Evolutionary conservation across 2,329 filamentous ascomycete genomes (phyloP).

Genomic region (Seiridium cupressi): DNA sequence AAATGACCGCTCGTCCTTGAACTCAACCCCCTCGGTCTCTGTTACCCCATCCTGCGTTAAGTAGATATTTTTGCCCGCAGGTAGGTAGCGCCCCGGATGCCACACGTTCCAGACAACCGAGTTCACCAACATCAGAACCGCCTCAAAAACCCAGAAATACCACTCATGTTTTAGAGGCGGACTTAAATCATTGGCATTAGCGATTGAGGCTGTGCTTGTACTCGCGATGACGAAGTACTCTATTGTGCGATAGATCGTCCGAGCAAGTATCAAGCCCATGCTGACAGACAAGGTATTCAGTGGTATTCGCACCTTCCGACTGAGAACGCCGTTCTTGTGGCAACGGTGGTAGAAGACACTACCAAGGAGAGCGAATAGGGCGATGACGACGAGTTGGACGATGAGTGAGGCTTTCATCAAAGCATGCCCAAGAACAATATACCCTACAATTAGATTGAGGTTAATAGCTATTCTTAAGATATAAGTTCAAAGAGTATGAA

Average conservation of each 20-base stretch:
- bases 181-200: conserved; percentile 25
- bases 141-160: conserved; percentile 47
- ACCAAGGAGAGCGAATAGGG: conserved; percentile 41
- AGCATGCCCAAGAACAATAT: conserved; percentile 31
- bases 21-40: conserved; percentile 11
- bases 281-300: conserved; percentile 41
- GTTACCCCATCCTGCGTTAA: conserved; percentile 35
- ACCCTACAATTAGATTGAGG: not conserved
- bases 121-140: conserved; percentile 40
- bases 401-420: conserved; percentile 40
- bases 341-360: conserved; percentile 42
- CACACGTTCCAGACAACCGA: conserved; percentile 39
- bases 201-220: conserved; percentile 29
- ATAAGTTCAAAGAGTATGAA: too few relatives aligned
- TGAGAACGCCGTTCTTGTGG: conserved; percentile 12
- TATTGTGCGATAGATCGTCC: conserved; percentile 48
- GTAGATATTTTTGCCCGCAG: conserved; percentile 34
- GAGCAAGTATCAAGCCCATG: conserved; percentile 40
- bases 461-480: too few relatives aligned
- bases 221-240: conserved; percentile 38
- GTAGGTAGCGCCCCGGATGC: conserved; percentile 41
- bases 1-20: not conserved
- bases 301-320: conserved; percentile 15
- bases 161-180: conserved; percentile 41
- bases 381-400: conserved; percentile 47